A percentile compares a stretch with the other conserved stretches of the same genome.
These are phyloP conservation scores for Eucalyptus microcorys DNA, from an alignment of 345 rosid species.

Conservation along the genomic window DNA sequence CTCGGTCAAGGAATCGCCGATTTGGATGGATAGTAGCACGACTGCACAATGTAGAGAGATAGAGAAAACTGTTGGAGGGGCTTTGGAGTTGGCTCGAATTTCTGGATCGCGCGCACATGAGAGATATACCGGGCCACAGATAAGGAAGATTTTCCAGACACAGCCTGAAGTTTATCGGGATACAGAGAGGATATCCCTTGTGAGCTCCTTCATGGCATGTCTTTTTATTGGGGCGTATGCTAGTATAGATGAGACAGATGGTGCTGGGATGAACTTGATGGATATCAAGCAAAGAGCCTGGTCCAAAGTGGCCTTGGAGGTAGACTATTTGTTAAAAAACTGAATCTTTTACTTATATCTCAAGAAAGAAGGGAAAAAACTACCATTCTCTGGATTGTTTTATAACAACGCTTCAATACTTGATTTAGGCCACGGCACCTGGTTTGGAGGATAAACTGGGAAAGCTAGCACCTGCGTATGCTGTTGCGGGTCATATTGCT, in stretches of 20 bases:
- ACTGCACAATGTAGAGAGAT: slow-evolving; percentile 74
- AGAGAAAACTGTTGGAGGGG: slow-evolving; percentile 85
- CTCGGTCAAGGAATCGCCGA: slow-evolving; percentile 64
- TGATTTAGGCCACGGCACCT: slow-evolving; percentile 72
- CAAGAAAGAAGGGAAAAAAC: background rate
- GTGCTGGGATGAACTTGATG: slow-evolving; percentile 97
- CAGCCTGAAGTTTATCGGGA: slow-evolving; percentile 34
- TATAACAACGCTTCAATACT: background rate
- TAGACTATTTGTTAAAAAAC: background rate
- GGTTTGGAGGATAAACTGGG: slow-evolving; percentile 82
- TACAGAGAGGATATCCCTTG: slow-evolving; percentile 84
- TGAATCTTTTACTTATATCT: background rate
- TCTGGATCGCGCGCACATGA: slow-evolving; percentile 82
- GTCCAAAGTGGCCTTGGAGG: slow-evolving; percentile 64
- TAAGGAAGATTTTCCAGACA: slow-evolving; percentile 44
- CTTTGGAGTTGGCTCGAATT: slow-evolving; percentile 53
- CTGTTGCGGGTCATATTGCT: slow-evolving; percentile 69
- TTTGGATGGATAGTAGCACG: slow-evolving; percentile 97
- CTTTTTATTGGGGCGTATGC: slow-evolving; percentile 69
- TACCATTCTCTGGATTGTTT: background rate
- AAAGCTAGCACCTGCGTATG: slow-evolving; percentile 81
- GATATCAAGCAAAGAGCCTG: slow-evolving; percentile 57
- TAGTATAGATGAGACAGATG: slow-evolving; percentile 79
- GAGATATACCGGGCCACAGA: slow-evolving; percentile 87
- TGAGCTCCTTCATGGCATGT: slow-evolving; percentile 94